Evolutionary conservation across 768 basidiomycete species (phyloP), one percentile per base, ranked within the genome.

Genomic region (Leccinum broughii): DNA sequence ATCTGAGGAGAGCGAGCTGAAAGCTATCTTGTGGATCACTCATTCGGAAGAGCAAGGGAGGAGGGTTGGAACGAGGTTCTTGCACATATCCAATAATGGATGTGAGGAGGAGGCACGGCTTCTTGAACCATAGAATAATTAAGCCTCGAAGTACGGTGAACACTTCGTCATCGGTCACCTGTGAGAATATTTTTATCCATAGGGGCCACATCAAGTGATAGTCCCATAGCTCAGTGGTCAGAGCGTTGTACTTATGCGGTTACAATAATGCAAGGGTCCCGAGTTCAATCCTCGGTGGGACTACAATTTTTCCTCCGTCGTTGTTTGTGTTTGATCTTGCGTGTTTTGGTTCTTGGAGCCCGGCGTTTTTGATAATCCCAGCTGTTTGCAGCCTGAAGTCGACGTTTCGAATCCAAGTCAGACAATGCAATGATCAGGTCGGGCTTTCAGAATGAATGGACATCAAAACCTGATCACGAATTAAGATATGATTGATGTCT

Each of bases 11-110:
- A 77, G 81, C 22, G 75, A 76, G 35, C 73, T 92, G 55, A 90
- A 90, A 69, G 89, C 92, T 0, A 74, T 93, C 44, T 70, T 95
- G 4, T 95, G 93, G 93, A 92, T 95, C 61, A 95, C 93, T 0
- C 93, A 94, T 71, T 91, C 90, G 0, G 85, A 86, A 3, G 89
- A 92, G 62, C 93, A 94, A 71, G 89, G 85, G 5, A 76, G 81
- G 63, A 79, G 91, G 56, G 83, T 90, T 41, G 93, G 91, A 14
- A 91, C 84, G 2, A 77, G 89, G 61, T 89, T 86, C 65, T 70
- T 90, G 24, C 78, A 80, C 24, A 70, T 85, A 49, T 75, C 77
- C 13, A 69, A 67, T 11, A 77, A 78, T n/a, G 77, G 77, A 54
- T 81, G 79, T 56, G 65, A 72, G 56, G 83, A 84, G 65, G 79